Evolutionary conservation across 2,329 filamentous ascomycete species (phyloP).

Genomic region (Cladosporium colombiae): DNA sequence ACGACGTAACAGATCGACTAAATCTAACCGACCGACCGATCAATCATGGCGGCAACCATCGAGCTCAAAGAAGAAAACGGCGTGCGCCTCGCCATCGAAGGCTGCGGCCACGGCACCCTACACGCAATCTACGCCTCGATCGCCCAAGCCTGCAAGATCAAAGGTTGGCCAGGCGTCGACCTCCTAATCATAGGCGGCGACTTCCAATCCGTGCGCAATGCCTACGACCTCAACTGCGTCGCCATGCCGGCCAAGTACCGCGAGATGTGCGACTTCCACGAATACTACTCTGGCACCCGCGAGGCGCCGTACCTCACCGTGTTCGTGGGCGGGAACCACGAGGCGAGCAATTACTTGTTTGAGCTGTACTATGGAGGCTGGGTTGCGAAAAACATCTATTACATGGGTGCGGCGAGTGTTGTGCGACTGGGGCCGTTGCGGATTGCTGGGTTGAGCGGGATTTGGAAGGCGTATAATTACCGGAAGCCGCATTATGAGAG

Average conservation of each 20-base stretch:
- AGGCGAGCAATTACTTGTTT: conserved; percentile 85
- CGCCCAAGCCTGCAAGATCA: conserved; percentile 64
- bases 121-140: conserved; percentile 88
- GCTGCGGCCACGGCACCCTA: conserved; percentile 89
- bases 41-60: conserved; percentile 12
- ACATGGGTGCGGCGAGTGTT: conserved; percentile 89
- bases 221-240: conserved; percentile 83
- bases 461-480: conserved; percentile 92
- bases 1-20: too few species aligned
- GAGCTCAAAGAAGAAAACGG: conserved; percentile 38
- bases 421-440: conserved; percentile 79
- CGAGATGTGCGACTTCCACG: conserved; percentile 84
- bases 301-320: conserved; percentile 85
- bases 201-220: conserved; percentile 91
- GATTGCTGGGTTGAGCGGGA: conserved; percentile 87
- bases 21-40: too few species aligned
- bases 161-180: conserved; percentile 80
- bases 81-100: conserved; percentile 79
- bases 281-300: conserved; percentile 81
- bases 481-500: conserved; percentile 80
- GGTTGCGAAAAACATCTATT: conserved; percentile 97
- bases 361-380: conserved; percentile 96
- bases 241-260: conserved; percentile 88
- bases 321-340: conserved; percentile 93
- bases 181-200: conserved; percentile 93